Evolutionary conservation across 148 eudicot species (phyloP).

Genomic region (Hydrangea macrophylla): DNA sequence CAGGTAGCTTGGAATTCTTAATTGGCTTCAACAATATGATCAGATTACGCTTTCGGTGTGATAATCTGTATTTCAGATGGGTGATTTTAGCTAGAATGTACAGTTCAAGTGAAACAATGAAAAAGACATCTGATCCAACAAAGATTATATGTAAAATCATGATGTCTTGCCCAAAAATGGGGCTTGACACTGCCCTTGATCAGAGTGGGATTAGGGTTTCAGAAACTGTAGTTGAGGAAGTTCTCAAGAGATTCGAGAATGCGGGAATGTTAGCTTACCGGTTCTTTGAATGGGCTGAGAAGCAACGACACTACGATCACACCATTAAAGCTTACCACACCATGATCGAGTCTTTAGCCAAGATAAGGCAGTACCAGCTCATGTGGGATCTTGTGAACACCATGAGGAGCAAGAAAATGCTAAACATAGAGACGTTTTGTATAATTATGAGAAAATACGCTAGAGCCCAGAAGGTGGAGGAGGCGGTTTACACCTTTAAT

Average conservation of each 20-base stretch:
- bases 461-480: slow-evolving; percentile 82
- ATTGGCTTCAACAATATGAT: slow-evolving; percentile 26
- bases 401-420: slow-evolving; percentile 67
- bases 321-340: slow-evolving; percentile 72
- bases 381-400: slow-evolving; percentile 83
- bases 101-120: slow-evolving; percentile 37
- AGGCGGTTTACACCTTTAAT: slow-evolving; percentile 84
- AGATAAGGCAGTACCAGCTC: slow-evolving; percentile 85
- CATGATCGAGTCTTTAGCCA: slow-evolving; percentile 85
- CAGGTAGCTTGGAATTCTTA: slow-evolving; percentile 13
- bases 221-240: slow-evolving; percentile 64
- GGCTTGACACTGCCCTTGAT: slow-evolving; percentile 70
- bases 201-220: slow-evolving; percentile 72
- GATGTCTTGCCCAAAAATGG: slow-evolving; percentile 71
- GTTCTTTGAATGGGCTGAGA: slow-evolving; percentile 94
- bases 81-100: slow-evolving; percentile 35
- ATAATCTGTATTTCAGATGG: slow-evolving; percentile 24
- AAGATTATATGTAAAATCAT: slow-evolving; percentile 60
- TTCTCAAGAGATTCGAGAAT: slow-evolving; percentile 68
- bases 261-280: slow-evolving; percentile 82
- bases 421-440: slow-evolving; percentile 87
- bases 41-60: slow-evolving; percentile 17
- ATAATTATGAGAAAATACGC: slow-evolving; percentile 93
- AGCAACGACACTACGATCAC: slow-evolving; percentile 67
- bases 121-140: slow-evolving; percentile 36